Evolutionary conservation across 2,329 filamentous ascomycete genomes (phyloP), one percentile per base, ranked within the genome.

Genomic region (Hirsutella minnesotensis): DNA sequence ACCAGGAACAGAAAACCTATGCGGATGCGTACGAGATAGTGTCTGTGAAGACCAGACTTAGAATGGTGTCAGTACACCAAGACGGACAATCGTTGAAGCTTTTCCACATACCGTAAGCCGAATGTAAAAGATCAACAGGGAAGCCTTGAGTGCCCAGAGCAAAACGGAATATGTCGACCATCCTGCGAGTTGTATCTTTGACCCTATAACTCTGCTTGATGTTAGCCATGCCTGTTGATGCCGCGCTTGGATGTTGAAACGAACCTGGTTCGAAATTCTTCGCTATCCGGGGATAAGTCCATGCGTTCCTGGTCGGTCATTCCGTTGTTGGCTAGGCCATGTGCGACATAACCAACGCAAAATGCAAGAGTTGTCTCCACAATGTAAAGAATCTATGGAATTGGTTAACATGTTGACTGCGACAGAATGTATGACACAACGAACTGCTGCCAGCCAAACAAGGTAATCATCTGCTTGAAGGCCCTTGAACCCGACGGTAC

Each of bases 401-500:
- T 3, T 35, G 9, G 15, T 35, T 3, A 35, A n/a, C 15, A 18
- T 16, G 7, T 2, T 16, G 15, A 16, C 33, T 4, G 13, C 5
- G 3, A 16, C 9, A 10, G 5, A 2, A 30, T 24, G 18, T 9
- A 7, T 15, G 29, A 20, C 9, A n/a, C 9, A 24, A 48, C 57
- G 41, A 39, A 78, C 72, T 46, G 66, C 65, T 5, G 69, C 74
- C 16, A 76, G n/a, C 37, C 70, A 56, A 58, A 79, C 75, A 24
- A 81, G 53, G 50, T 74, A 79, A 47, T 82, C 78, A 54, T 81
- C 77, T 1, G 67, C 61, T 48, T 68, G 64, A 43, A 81, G 67
- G n/a, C 65, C 63, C 43, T 56, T 60, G 31, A 68, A 58, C 13
- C 77, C 75, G 2, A 69, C 67, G 10, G 62, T 57, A 27, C 54